These are phyloP conservation scores for Dissophora ornata DNA, from an alignment of 192 early-diverging fungal genomes.

Conservation along the genomic window DNA sequence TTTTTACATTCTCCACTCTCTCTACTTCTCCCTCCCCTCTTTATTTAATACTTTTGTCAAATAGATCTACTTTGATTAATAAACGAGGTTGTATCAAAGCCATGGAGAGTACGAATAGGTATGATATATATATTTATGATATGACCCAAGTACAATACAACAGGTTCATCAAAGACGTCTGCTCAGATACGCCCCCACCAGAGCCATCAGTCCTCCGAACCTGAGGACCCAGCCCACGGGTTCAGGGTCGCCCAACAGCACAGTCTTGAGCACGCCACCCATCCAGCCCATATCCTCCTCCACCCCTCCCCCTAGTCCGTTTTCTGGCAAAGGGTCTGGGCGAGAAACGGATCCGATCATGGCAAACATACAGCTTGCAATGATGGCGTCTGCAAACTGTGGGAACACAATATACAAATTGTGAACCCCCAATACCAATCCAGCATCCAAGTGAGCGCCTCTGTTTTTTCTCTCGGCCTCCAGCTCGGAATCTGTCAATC, in stretches of 20 bases:
- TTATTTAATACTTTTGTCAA: background rate
- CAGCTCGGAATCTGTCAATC: slow-evolving; percentile 5
- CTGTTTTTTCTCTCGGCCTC: slow-evolving; percentile 5
- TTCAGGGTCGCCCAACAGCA: slow-evolving; percentile 35
- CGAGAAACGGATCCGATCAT: slow-evolving; percentile 63
- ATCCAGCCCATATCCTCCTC: no score
- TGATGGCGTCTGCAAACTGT: slow-evolving; percentile 87
- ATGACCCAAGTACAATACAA: no score
- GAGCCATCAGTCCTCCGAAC: slow-evolving; percentile 75
- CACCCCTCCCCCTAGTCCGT: background rate
- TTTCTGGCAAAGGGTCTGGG: slow-evolving; percentile 15
- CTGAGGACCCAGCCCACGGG: slow-evolving; percentile 74
- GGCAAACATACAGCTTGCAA: slow-evolving; percentile 67
- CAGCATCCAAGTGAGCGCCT: slow-evolving; percentile 56
- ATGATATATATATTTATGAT: no score
- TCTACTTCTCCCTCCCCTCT: background rate
- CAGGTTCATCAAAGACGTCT: slow-evolving; percentile 29
- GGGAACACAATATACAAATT: slow-evolving; percentile 96
- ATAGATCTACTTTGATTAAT: background rate
- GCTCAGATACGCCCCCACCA: slow-evolving; percentile 68
- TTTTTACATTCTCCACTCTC: background rate
- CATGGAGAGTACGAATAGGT: no score
- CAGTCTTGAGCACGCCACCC: background rate
- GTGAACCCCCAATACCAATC: slow-evolving; percentile 90
- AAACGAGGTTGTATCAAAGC: background rate